Conservation (phyloP, 352 stramenopile species). For the Phytopythium aichiense region DNA sequence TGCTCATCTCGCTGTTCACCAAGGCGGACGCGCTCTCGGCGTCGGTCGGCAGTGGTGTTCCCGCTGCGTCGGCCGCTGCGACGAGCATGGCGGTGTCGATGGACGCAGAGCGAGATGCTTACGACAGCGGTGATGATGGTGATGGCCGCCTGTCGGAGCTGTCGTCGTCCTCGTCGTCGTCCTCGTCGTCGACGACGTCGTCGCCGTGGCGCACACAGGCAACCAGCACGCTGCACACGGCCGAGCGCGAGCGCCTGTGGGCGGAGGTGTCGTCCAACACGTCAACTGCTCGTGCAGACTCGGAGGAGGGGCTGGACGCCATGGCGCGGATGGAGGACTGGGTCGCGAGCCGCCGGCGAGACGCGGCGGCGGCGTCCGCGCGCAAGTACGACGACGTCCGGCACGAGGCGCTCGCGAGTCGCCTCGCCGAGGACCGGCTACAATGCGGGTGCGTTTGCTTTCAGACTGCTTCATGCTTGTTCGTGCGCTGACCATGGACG, state of each 20-base stretch:
- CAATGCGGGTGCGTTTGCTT: conserved; percentile 36
- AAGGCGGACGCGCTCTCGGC: conserved; percentile 52
- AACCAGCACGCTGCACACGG: background rate
- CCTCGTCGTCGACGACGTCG: background rate
- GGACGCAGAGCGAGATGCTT: background rate
- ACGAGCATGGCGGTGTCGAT: background rate
- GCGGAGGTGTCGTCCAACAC: conserved; percentile 28
- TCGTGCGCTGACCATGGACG: background rate
- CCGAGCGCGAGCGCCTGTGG: conserved; percentile 37
- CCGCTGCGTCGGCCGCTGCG: background rate
- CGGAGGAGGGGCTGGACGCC: conserved; percentile 20
- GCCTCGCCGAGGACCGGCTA: conserved; percentile 59
- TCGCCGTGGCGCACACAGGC: background rate
- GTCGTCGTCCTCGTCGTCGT: background rate
- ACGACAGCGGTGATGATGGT: conserved; percentile 13
- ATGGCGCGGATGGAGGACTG: conserved; percentile 43
- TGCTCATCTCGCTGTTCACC: conserved; percentile 54
- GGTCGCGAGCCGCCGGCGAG: conserved; percentile 33
- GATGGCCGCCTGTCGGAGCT: conserved; percentile 7
- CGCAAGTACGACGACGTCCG: conserved; percentile 46
- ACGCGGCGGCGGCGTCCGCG: conserved; percentile 24
- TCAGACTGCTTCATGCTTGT: background rate
- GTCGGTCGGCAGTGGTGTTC: conserved; percentile 19
- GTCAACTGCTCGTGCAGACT: conserved; percentile 16
- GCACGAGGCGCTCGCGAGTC: conserved; percentile 41